A percentile compares a stretch with the other conserved stretches of the same genome.
These are phyloP conservation scores for Ceratorhiza oryzae-sativae DNA, from an alignment of 1,284 basidiomycete genomes.

Conservation along the genomic window DNA sequence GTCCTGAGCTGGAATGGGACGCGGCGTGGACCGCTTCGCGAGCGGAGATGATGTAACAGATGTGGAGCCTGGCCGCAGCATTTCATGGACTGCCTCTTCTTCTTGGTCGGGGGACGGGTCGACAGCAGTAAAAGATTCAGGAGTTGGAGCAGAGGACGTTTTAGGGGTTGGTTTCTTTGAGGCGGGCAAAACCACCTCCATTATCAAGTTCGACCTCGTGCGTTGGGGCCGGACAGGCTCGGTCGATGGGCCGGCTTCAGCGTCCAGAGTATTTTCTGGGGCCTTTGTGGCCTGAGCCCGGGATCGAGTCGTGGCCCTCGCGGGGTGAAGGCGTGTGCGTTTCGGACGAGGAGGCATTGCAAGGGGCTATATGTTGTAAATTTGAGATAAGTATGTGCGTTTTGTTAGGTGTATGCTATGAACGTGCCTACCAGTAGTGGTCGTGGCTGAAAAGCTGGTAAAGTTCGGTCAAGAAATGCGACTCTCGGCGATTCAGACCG, in stretches of 20 bases:
- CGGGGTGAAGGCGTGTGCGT: constrained; percentile 9
- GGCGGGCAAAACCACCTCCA: constrained; percentile 33
- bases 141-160: constrained; percentile 15
- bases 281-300: constrained; percentile 2
- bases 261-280: not conserved
- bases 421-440: constrained; percentile 1
- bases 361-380: not conserved
- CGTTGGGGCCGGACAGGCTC: not conserved
- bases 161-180: constrained; percentile 31
- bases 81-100: not conserved
- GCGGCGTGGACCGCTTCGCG: constrained; percentile 5
- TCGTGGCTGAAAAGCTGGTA: constrained; percentile 6
- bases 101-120: not conserved
- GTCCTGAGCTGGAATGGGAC: not conserved
- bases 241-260: not conserved
- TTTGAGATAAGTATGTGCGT: not conserved
- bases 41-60: not conserved
- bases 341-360: constrained; percentile 31
- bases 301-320: constrained; percentile 10
- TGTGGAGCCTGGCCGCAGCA: not conserved
- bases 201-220: constrained; percentile 12
- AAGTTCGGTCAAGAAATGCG: constrained; percentile 5
- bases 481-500: not conserved
- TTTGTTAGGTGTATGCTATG: constrained; percentile 1
- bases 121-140: not conserved